Base-by-base conservation (phyloP, 73 alveolate species). In the Urostyla sp. region DNA sequence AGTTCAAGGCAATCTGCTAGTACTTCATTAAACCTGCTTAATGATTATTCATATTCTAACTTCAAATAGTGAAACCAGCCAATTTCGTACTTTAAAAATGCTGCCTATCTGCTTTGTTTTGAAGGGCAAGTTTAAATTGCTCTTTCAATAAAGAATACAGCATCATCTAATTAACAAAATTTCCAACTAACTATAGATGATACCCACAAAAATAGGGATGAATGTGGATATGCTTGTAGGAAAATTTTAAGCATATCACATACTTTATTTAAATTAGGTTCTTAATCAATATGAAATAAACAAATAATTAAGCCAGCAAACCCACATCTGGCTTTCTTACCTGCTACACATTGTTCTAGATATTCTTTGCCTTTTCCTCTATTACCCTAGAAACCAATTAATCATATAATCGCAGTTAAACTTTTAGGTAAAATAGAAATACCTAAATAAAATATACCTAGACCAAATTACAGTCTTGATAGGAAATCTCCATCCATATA, bases 31-130 rank as follows among this genome's bases (percentile, higher is more conserved):
- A 86, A 59, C 55, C 85, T 57, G 34, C 53, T 37, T 4, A 77
- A 36, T 2, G 87, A 23, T 7, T 32, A 34, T 10, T 86, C 28
- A 83, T 84, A 86, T 10, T 78, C 90, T 16, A 86, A 49, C 34
- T 83, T 80, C 34, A 86, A 40, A 44, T 77, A 86, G 58, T 86
- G 66, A 54, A 86, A 86, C 90, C 94, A 86, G 0, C 94, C 94
- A 37, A 80, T 73, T 54, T 86, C 94, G 54, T 86, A 86, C 34
- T 86, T 86, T 35, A 86, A 38, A 52, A 86, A 86, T 15, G 94
- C 94, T 26, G 94, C 89, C 10, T 63, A 15, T 2, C 5, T 8
- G 35, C 50, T 55, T 11, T 79, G 45, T 11, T 76, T 90, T 28
- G 26, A 21, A 4, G 79, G 78, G 38, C 90, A 77, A 8, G 75